phyloP scores from a whole-genome alignment of 805 yeast species.

The Pichia gijzeniarum region DNA sequence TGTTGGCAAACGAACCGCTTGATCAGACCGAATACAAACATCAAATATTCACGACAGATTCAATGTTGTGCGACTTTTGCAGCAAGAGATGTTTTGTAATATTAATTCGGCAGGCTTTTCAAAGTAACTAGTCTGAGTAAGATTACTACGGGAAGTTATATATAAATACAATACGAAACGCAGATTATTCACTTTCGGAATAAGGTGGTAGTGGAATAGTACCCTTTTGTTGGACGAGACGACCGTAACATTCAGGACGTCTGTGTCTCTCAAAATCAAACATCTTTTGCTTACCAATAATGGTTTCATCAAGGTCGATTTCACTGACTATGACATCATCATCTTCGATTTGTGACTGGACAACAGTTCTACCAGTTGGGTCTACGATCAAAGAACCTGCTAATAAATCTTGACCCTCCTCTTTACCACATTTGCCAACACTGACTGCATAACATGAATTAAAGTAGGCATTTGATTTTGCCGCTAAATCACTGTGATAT shows the following conservation, averaged over 20 bases:
- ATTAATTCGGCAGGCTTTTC: too few relatives aligned
- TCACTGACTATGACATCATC: conserved; percentile 26
- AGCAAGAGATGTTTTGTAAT: too few relatives aligned
- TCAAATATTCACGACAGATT: too few relatives aligned
- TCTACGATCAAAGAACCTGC: conserved; percentile 33
- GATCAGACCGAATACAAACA: too few relatives aligned
- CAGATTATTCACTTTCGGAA: neutral
- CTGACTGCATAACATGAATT: conserved; percentile 31
- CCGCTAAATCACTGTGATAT: conserved; percentile 31
- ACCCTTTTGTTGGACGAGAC: conserved; percentile 26
- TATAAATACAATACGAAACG: neutral
- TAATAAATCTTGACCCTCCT: conserved; percentile 32
- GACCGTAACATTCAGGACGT: conserved; percentile 31
- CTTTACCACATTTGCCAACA: conserved; percentile 33
- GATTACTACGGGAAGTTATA: neutral
- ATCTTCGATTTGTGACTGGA: conserved; percentile 23
- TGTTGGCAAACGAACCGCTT: too few relatives aligned
- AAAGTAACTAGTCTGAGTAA: too few relatives aligned
- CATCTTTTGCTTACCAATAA: conserved; percentile 31
- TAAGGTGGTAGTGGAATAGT: conserved; percentile 16
- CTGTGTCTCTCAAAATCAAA: conserved; percentile 34
- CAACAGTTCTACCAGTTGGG: conserved; percentile 32
- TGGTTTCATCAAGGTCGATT: conserved; percentile 32
- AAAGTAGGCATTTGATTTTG: conserved; percentile 31
- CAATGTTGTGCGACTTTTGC: too few relatives aligned